A percentile compares a stretch with the other conserved stretches of the same genome.
These are phyloP conservation scores for Colletotrichum lindemuthianum DNA, from an alignment of 2,329 filamentous ascomycete genomes.

Conservation along the genomic window DNA sequence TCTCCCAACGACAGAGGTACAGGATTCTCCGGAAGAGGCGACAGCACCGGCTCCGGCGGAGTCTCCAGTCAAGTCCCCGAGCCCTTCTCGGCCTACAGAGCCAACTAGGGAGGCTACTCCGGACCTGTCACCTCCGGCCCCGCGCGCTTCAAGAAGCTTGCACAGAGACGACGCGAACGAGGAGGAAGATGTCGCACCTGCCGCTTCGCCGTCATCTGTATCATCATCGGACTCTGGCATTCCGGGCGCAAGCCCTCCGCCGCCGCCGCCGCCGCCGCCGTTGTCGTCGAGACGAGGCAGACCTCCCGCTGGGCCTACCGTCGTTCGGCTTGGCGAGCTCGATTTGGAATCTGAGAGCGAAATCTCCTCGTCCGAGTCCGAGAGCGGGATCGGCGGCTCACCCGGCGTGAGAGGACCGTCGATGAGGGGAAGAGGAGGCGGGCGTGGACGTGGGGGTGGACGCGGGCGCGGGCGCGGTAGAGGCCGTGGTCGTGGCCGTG, in stretches of 20 bases:
- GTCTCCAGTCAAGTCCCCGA: background rate
- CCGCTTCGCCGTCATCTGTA: constrained; percentile 6
- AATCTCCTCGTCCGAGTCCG: constrained; percentile 24
- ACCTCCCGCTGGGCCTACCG: constrained; percentile 17
- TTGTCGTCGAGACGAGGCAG: constrained; percentile 12
- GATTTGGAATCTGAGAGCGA: constrained; percentile 33
- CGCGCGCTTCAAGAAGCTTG: background rate
- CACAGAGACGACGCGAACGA: constrained; percentile 9
- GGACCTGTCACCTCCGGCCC: constrained; percentile 22
- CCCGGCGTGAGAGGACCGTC: constrained; percentile 2
- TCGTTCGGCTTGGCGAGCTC: constrained; percentile 32
- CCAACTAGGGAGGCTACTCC: constrained; percentile 10
- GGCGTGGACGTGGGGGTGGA: constrained; percentile 19
- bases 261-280: constrained; percentile 18
- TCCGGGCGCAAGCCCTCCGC: constrained; percentile 19
- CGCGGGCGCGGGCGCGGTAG: constrained; percentile 15
- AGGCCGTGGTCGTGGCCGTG: constrained; percentile 18
- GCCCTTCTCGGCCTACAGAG: background rate
- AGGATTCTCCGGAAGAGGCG: too few species aligned
- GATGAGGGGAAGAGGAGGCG: background rate
- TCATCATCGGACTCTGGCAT: constrained; percentile 29
- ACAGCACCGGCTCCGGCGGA: background rate
- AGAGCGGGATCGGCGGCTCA: constrained; percentile 22
- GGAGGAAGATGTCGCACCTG: constrained; percentile 10
- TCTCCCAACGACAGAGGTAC: too few species aligned